Percentiles rank a stretch among this genome's conserved stretches.
Conservation (phyloP, 2,329 filamentous ascomycete species). For the Venturia oleaginea region DNA sequence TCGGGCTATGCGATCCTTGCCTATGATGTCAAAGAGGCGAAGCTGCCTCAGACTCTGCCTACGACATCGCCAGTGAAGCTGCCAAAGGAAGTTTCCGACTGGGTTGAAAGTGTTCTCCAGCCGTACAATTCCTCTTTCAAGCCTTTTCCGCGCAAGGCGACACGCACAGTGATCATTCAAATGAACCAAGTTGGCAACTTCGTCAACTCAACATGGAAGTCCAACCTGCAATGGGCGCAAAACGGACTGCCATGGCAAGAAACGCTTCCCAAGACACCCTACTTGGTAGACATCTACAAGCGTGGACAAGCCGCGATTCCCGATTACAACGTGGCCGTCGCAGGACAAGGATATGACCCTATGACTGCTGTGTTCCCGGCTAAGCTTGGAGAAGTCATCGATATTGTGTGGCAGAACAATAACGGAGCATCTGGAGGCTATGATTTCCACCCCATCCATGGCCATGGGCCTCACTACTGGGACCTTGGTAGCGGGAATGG, state of each 20-base stretch:
- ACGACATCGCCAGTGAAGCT: slow-evolving; percentile 22
- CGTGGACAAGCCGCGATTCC: slow-evolving; percentile 40
- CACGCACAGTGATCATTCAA: slow-evolving; percentile 17
- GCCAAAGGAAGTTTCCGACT: slow-evolving; percentile 26
- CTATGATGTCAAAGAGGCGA: slow-evolving; percentile 26
- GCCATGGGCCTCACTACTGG: slow-evolving; percentile 46
- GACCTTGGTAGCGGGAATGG: slow-evolving; percentile 47
- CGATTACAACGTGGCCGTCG: slow-evolving; percentile 41
- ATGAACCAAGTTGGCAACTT: not conserved
- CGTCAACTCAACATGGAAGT: not conserved
- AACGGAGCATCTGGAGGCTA: slow-evolving; percentile 29
- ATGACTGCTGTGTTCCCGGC: slow-evolving; percentile 42
- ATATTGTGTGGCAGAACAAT: slow-evolving; percentile 42
- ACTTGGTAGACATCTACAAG: slow-evolving; percentile 45
- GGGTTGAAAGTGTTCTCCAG: slow-evolving; percentile 30
- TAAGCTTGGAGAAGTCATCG: slow-evolving; percentile 46
- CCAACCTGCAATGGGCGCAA: slow-evolving; percentile 18
- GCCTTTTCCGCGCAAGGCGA: slow-evolving; percentile 26
- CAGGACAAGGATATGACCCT: slow-evolving; percentile 47
- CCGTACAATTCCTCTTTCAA: slow-evolving; percentile 23
- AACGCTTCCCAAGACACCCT: slow-evolving; percentile 27
- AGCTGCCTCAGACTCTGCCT: slow-evolving; percentile 18
- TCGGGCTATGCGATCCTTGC: slow-evolving; percentile 42
- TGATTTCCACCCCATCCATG: slow-evolving; percentile 46
- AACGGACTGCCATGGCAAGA: slow-evolving; percentile 20